Conservation (phyloP, 2,329 filamentous ascomycete species). For the Neodidymelliopsis sp. region DNA sequence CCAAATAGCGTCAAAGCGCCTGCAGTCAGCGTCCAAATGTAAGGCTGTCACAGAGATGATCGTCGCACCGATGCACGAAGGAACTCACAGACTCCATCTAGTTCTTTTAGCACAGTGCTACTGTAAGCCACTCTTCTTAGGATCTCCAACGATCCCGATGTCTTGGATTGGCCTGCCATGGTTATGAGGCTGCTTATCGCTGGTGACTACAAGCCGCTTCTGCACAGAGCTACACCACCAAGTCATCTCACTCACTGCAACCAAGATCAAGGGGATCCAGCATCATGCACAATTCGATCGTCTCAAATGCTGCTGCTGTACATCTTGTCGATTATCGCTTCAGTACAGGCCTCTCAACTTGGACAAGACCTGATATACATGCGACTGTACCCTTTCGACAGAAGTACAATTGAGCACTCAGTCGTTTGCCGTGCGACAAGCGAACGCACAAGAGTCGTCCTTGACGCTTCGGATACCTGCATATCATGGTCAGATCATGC, state of each 20-base stretch:
- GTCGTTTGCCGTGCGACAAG: constrained; percentile 1
- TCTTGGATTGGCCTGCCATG: background rate
- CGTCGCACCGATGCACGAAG: constrained; percentile 9
- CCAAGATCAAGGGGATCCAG: too few species aligned
- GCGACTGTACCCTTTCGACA: too few species aligned
- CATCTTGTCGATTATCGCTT: too few species aligned
- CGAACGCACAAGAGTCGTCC: background rate
- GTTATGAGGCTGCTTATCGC: too few species aligned
- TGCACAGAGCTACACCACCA: too few species aligned
- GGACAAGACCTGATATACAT: too few species aligned
- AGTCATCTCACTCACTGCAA: too few species aligned
- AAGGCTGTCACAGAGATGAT: constrained; percentile 2
- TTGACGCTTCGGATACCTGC: background rate
- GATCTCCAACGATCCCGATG: background rate
- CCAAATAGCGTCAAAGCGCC: constrained; percentile 11
- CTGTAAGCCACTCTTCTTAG: background rate
- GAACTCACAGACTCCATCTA: background rate
- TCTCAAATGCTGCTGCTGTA: too few species aligned
- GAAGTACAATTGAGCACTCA: background rate
- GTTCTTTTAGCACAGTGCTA: background rate
- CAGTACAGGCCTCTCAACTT: too few species aligned
- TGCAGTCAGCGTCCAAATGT: constrained; percentile 16
- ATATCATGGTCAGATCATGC: constrained; percentile 9
- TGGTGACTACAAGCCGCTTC: too few species aligned
- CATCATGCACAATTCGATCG: too few species aligned